phyloP scores from a whole-genome alignment of 164 flowering plant genomes.

The Amborella trichopoda region DNA sequence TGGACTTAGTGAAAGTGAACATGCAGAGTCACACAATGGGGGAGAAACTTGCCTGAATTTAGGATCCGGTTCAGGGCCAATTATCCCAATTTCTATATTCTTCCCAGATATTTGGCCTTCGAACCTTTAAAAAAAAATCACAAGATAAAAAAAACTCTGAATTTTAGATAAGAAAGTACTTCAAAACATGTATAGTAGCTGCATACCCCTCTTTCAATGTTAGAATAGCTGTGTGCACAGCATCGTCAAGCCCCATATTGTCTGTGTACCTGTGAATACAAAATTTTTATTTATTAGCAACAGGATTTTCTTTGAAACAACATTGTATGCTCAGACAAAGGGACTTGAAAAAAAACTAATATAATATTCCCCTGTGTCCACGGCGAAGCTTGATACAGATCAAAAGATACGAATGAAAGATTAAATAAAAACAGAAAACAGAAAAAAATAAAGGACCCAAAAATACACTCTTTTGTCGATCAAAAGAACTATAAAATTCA shows the following conservation, averaged over 20 bases:
- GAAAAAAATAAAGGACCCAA: no score
- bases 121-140: constrained; percentile 33
- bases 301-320: no score
- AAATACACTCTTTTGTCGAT: no score
- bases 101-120: constrained; percentile 95
- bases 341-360: neutral
- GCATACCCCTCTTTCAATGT: constrained; percentile 94
- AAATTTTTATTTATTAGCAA: no score
- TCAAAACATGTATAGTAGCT: neutral
- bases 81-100: constrained; percentile 93
- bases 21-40: neutral
- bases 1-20: neutral
- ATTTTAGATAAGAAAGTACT: neutral
- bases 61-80: constrained; percentile 61
- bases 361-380: neutral
- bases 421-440: no score
- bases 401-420: no score
- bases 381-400: no score
- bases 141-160: neutral
- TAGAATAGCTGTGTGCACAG: constrained; percentile 95
- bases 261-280: constrained; percentile 67
- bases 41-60: constrained; percentile 49
- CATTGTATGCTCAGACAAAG: no score
- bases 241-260: constrained; percentile 99
- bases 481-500: no score